Conservation (phyloP, 139 green algal species). For the Spirogloea muscicola region DNA sequence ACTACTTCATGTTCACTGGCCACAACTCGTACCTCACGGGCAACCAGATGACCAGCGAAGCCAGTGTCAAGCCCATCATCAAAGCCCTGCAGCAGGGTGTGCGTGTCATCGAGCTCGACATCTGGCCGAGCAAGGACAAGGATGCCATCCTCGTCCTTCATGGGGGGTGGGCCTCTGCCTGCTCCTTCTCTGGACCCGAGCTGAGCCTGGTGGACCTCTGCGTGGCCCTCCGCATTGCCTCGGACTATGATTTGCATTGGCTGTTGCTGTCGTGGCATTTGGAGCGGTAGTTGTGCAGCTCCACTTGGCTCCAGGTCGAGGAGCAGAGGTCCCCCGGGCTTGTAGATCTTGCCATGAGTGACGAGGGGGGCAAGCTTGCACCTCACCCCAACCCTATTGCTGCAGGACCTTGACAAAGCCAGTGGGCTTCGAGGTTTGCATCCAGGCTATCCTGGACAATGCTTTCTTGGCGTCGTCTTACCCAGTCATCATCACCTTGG, state of each 20-base stretch:
- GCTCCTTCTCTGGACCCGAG: no score
- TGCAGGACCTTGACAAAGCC: slow-evolving; percentile 32
- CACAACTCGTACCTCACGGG: slow-evolving; percentile 49
- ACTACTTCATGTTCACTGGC: slow-evolving; percentile 45
- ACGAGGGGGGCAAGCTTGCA: no score
- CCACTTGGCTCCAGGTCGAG: no score
- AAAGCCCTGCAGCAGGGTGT: slow-evolving; percentile 16
- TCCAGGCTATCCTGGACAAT: slow-evolving; percentile 34
- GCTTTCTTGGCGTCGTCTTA: slow-evolving; percentile 35
- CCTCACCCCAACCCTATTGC: no score
- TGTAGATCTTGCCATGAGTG: no score
- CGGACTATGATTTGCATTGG: no score
- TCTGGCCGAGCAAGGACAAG: slow-evolving; percentile 37
- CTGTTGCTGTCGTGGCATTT: no score
- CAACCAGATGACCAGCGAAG: slow-evolving; percentile 45
- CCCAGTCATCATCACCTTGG: slow-evolving; percentile 46
- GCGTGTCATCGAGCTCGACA: slow-evolving; percentile 45
- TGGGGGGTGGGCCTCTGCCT: slow-evolving; percentile 34
- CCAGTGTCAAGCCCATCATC: slow-evolving; percentile 18
- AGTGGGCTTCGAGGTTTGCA: slow-evolving; percentile 27
- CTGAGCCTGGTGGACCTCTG: no score
- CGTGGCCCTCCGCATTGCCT: no score
- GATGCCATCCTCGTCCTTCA: slow-evolving; percentile 35
- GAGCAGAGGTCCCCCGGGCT: no score
- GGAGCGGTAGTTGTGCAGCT: no score